A percentile compares a stretch with the other conserved stretches of the same genome.
Evolutionary conservation across 768 basidiomycete species (phyloP).

Genomic region (Leucosporidium scottii): DNA sequence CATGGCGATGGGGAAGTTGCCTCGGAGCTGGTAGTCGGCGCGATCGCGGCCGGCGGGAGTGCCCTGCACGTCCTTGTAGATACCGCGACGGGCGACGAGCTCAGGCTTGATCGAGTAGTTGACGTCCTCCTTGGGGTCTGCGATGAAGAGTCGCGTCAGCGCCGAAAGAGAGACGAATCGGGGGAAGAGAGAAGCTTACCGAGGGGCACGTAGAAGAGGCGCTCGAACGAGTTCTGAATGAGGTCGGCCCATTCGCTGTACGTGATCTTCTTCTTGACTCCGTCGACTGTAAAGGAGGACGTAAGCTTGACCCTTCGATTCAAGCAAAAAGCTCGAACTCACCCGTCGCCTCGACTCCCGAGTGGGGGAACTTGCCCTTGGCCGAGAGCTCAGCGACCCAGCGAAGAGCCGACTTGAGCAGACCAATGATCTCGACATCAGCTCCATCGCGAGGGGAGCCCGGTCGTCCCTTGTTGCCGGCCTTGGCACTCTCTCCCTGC

Average conservation of each 20-base stretch:
- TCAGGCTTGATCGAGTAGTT: conserved; percentile 62
- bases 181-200: conserved; percentile 47
- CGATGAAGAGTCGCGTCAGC: too few species aligned
- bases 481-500: conserved; percentile 71
- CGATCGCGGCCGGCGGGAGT: conserved; percentile 70
- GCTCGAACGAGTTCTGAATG: conserved; percentile 80
- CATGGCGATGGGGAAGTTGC: conserved; percentile 71
- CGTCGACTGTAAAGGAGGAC: conserved; percentile 53
- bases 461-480: conserved; percentile 90
- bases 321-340: conserved; percentile 40
- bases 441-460: conserved; percentile 94
- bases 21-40: conserved; percentile 73
- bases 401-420: conserved; percentile 83
- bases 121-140: conserved; percentile 65
- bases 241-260: conserved; percentile 86
- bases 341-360: conserved; percentile 77
- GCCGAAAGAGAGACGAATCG: background rate
- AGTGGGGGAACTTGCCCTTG: conserved; percentile 72
- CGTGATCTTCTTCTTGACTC: conserved; percentile 61
- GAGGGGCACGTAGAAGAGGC: conserved; percentile 77
- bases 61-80: conserved; percentile 97
- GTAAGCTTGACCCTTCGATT: background rate
- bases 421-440: conserved; percentile 88
- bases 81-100: conserved; percentile 80
- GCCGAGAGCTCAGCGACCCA: conserved; percentile 70